Percentiles rank a stretch among this genome's conserved stretches.
Evolutionary conservation across 2,329 filamentous ascomycete species (phyloP).

Genomic region (Penicillium sp.): DNA sequence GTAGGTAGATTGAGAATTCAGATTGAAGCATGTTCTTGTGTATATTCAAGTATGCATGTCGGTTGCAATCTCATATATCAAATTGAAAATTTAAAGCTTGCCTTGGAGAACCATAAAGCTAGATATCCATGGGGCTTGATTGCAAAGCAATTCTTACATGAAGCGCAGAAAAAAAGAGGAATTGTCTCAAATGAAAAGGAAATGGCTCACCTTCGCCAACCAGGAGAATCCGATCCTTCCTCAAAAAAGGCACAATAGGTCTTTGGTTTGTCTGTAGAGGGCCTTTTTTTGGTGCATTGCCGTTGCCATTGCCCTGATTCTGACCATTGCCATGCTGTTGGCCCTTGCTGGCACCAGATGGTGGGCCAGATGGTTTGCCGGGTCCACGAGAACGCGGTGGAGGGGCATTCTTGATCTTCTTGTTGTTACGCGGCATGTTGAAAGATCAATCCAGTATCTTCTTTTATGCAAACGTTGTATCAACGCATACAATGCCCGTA

Average conservation of each 20-base stretch:
- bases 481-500: neutral
- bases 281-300: slow-evolving; percentile 18
- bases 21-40: neutral
- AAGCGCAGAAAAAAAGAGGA: slow-evolving; percentile 6
- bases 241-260: slow-evolving; percentile 43
- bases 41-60: neutral
- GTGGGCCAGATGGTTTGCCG: slow-evolving; percentile 9
- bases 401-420: slow-evolving; percentile 19
- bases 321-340: slow-evolving; percentile 8
- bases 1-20: neutral
- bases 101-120: neutral
- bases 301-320: slow-evolving; percentile 9
- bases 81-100: neutral
- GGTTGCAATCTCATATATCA: neutral
- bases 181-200: slow-evolving; percentile 6
- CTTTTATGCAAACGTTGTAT: neutral
- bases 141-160: neutral
- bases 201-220: slow-evolving; percentile 46
- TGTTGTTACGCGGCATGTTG: slow-evolving; percentile 24
- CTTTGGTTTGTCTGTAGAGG: slow-evolving; percentile 26
- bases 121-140: neutral
- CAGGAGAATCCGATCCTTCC: slow-evolving; percentile 43
- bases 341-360: slow-evolving; percentile 1
- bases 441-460: neutral
- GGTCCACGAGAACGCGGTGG: slow-evolving; percentile 11